Evolutionary conservation across 2,329 filamentous ascomycete species (phyloP).

Genomic region (Curvularia sp.): DNA sequence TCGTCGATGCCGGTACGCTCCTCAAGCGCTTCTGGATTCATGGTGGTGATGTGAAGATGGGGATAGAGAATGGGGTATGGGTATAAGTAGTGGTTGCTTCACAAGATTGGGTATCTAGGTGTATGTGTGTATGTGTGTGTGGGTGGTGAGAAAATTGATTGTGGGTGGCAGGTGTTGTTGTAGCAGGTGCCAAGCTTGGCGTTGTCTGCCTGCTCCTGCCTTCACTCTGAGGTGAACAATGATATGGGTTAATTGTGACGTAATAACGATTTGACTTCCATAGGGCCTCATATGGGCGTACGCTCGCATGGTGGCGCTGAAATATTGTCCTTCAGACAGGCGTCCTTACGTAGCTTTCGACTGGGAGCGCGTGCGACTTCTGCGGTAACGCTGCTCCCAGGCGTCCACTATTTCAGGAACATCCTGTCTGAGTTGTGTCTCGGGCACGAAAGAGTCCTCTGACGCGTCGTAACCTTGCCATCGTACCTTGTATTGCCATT

Average conservation of each 20-base stretch:
- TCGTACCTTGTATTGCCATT: not conserved
- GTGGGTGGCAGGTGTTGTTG: not conserved
- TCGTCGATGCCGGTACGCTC: no score
- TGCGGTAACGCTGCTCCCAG: not conserved
- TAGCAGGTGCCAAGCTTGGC: not conserved
- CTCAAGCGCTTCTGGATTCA: no score
- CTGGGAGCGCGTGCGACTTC: not conserved
- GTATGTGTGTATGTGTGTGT: no score
- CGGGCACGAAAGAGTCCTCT: not conserved
- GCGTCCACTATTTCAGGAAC: not conserved
- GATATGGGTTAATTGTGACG: no score
- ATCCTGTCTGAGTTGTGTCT: not conserved
- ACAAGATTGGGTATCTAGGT: no score
- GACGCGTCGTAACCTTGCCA: not conserved
- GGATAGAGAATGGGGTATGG: no score
- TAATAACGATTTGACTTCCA: no score
- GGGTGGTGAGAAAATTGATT: not conserved
- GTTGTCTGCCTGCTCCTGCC: not conserved
- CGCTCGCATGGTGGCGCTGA: not conserved
- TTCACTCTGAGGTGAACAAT: not conserved
- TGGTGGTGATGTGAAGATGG: no score
- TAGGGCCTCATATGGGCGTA: not conserved
- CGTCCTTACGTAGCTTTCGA: not conserved
- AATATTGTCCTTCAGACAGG: not conserved
- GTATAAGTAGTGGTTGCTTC: no score